These are phyloP conservation scores for Globisporangium emineosum DNA, from an alignment of 352 stramenopile species.

Conservation along the genomic window DNA sequence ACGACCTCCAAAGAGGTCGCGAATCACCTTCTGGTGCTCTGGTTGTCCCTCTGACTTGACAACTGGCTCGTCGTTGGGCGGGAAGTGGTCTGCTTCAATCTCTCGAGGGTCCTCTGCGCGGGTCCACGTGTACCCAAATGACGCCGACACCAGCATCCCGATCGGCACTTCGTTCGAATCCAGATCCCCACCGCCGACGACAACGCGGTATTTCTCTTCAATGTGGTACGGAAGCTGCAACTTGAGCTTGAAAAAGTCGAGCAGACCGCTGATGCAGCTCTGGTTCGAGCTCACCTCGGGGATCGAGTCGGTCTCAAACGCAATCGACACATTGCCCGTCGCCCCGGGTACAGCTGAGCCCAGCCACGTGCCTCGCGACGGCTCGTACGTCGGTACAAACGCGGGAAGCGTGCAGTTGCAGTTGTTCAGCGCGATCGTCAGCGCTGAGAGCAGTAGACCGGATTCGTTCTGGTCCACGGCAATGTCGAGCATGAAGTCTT, in stretches of 20 bases:
- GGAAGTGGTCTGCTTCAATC: slow-evolving; percentile 18
- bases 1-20: slow-evolving; percentile 34
- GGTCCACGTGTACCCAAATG: slow-evolving; percentile 61
- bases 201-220: slow-evolving; percentile 54
- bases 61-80: slow-evolving; percentile 2
- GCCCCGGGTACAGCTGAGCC: slow-evolving; percentile 64
- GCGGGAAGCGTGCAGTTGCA: slow-evolving; percentile 81
- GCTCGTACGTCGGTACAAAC: slow-evolving; percentile 64
- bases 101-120: slow-evolving; percentile 47
- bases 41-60: not conserved
- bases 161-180: slow-evolving; percentile 32
- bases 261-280: slow-evolving; percentile 69
- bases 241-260: slow-evolving; percentile 85
- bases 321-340: slow-evolving; percentile 70
- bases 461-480: slow-evolving; percentile 64
- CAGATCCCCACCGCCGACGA: slow-evolving; percentile 24
- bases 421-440: slow-evolving; percentile 73
- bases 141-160: slow-evolving; percentile 65
- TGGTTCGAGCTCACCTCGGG: slow-evolving; percentile 71
- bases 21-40: slow-evolving; percentile 24
- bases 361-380: slow-evolving; percentile 57
- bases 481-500: slow-evolving; percentile 35
- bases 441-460: slow-evolving; percentile 57
- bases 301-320: slow-evolving; percentile 74
- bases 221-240: slow-evolving; percentile 58